A percentile compares a stretch with the other conserved stretches of the same genome.
These are phyloP conservation scores for Rhododendron williamsianum DNA, from an alignment of 148 eudicot genomes.

Conservation along the genomic window DNA sequence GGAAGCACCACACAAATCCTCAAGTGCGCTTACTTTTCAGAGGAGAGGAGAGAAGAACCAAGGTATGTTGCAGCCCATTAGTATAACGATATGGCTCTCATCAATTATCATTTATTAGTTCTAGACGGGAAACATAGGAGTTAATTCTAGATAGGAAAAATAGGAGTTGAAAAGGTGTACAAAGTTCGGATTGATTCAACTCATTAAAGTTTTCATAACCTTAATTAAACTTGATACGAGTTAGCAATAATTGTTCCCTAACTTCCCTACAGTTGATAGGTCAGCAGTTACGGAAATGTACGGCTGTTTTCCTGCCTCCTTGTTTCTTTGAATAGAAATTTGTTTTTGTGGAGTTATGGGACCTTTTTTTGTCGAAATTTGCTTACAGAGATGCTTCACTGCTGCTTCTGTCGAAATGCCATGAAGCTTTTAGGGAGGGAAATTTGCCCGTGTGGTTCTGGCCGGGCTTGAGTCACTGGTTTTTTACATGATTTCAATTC, in stretches of 20 bases:
- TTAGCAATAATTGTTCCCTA: background rate
- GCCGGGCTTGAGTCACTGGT: background rate
- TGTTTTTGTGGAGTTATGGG: background rate
- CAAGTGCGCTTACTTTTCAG: conserved; percentile 26
- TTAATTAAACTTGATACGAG: background rate
- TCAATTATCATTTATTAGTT: background rate
- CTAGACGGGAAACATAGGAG: background rate
- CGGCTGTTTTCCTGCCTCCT: background rate
- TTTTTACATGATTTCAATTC: background rate
- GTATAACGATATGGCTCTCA: background rate
- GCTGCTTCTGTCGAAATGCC: background rate
- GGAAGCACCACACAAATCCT: conserved; percentile 43
- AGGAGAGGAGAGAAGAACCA: conserved; percentile 30
- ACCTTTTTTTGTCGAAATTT: background rate
- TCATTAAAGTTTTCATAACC: background rate
- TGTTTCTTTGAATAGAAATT: background rate
- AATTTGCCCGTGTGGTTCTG: background rate
- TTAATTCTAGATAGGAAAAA: background rate
- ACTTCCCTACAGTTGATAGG: background rate
- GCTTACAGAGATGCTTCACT: background rate
- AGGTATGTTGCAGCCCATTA: conserved; percentile 17
- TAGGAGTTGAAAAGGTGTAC: background rate
- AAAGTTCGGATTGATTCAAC: background rate
- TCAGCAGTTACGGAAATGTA: background rate
- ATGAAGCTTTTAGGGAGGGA: background rate